Conservation (phyloP, 1,139 yeast species). For the Zygoascus hellenicus region DNA sequence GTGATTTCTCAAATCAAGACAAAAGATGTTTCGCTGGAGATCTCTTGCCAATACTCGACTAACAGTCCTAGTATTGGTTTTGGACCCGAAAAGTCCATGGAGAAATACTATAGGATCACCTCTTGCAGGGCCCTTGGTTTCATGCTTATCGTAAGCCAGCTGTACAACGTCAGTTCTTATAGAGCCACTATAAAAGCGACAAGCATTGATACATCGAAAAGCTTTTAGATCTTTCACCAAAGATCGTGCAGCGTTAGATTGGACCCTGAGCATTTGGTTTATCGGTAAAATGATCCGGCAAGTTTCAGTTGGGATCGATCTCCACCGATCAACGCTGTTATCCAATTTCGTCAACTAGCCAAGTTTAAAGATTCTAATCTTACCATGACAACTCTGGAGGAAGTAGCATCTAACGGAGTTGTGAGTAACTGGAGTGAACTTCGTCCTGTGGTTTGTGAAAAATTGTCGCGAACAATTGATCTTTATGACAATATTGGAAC, state of each 20-base stretch:
- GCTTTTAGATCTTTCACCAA: too few species aligned
- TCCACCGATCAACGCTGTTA: too few species aligned
- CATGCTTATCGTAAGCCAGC: constrained; percentile 41
- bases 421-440: constrained; percentile 1
- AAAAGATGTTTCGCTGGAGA: constrained; percentile 44
- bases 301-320: too few species aligned
- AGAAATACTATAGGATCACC: constrained; percentile 59
- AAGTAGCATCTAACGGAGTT: constrained; percentile 2
- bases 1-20: constrained; percentile 82
- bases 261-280: too few species aligned
- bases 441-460: neutral
- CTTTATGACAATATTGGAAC: constrained; percentile 11
- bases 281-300: too few species aligned
- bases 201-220: neutral
- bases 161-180: constrained; percentile 38
- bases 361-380: too few species aligned
- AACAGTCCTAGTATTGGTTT: constrained; percentile 69
- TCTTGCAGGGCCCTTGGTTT: constrained; percentile 20
- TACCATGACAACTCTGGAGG: constrained; percentile 1
- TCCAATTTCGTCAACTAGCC: too few species aligned
- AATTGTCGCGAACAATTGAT: constrained; percentile 6
- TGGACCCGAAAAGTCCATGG: constrained; percentile 89
- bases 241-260: too few species aligned
- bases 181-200: constrained; percentile 14
- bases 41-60: constrained; percentile 43